These are phyloP conservation scores for Lolium rigidum DNA, from an alignment of 176 grass and related monocot genomes.

Conservation along the genomic window DNA sequence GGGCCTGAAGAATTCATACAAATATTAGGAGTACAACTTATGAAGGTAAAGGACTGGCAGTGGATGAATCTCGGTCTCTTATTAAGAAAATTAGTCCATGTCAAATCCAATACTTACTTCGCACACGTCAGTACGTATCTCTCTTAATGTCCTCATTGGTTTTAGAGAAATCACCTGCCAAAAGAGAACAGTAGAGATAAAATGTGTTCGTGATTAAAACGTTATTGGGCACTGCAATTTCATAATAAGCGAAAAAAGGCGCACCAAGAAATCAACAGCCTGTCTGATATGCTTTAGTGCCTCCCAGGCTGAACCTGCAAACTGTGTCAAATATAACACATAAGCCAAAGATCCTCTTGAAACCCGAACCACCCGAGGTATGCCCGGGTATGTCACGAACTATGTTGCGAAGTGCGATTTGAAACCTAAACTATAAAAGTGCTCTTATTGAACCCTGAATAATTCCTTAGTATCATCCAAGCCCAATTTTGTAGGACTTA, in stretches of 20 bases:
- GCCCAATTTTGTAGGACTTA: too few species aligned
- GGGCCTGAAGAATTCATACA: constrained; percentile 64
- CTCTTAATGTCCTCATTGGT: constrained; percentile 75
- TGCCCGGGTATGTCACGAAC: too few species aligned
- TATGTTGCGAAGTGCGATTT: too few species aligned
- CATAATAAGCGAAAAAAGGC: constrained; percentile 24
- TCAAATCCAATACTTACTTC: constrained; percentile 63
- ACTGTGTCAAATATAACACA: constrained; percentile 58
- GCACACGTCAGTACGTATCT: constrained; percentile 87
- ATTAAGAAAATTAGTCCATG: constrained; percentile 31
- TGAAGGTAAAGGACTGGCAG: constrained; percentile 10
- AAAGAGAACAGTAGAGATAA: constrained; percentile 16
- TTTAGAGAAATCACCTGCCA: constrained; percentile 87
- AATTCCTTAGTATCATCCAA: too few species aligned
- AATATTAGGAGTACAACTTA: constrained; percentile 24
- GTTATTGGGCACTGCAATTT: constrained; percentile 16
- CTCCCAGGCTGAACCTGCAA: constrained; percentile 77
- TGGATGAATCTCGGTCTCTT: constrained; percentile 24
- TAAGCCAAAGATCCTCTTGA: constrained; percentile 20
- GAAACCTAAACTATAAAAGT: too few species aligned
- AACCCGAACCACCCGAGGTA: too few species aligned
- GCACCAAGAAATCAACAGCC: constrained; percentile 91
- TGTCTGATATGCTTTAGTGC: constrained; percentile 85
- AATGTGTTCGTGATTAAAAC: constrained; percentile 24
- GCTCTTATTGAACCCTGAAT: too few species aligned